phyloP scores from a whole-genome alignment of 257 asterid genomes.

The Gentiana straminea region DNA sequence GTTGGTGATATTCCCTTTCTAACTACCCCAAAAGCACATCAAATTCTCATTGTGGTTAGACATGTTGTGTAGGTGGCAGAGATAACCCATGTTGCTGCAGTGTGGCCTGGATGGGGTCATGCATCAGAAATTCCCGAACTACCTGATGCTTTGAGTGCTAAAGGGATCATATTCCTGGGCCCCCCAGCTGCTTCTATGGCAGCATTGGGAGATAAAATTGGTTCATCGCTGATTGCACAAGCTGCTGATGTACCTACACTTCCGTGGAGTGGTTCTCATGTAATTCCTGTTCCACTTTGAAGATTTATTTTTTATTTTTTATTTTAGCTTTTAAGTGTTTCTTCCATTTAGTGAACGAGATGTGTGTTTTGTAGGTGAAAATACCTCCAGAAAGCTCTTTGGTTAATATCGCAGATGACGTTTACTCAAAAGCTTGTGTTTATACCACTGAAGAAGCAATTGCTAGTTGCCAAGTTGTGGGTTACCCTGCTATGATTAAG shows the following conservation, averaged over 20 bases:
- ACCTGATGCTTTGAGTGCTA: slow-evolving; percentile 81
- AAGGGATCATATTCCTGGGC: slow-evolving; percentile 84
- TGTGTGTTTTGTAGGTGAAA: slow-evolving; percentile 48
- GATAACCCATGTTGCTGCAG: slow-evolving; percentile 94
- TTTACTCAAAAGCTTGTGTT: slow-evolving; percentile 83
- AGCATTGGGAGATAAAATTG: slow-evolving; percentile 97
- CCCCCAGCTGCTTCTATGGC: slow-evolving; percentile 91
- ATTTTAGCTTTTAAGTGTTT: slow-evolving; percentile 5
- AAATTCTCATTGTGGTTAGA: background rate
- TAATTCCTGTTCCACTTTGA: slow-evolving; percentile 19
- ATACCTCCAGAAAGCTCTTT: slow-evolving; percentile 64
- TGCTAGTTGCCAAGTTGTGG: slow-evolving; percentile 92
- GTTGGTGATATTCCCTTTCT: too few species aligned
- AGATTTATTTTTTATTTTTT: slow-evolving; percentile 7
- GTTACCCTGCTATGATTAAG: slow-evolving; percentile 99
- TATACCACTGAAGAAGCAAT: slow-evolving; percentile 92
- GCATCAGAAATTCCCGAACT: slow-evolving; percentile 98
- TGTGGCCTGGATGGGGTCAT: slow-evolving; percentile 99
- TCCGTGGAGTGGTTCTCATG: slow-evolving; percentile 99
- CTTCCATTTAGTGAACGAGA: slow-evolving; percentile 10
- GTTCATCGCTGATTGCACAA: slow-evolving; percentile 96
- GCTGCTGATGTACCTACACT: slow-evolving; percentile 99
- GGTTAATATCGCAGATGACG: slow-evolving; percentile 73
- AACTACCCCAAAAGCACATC: too few species aligned
- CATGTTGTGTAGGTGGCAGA: slow-evolving; percentile 75